Evolutionary conservation across 768 basidiomycete genomes (phyloP).

Genomic region (Sarcodon aspratus): DNA sequence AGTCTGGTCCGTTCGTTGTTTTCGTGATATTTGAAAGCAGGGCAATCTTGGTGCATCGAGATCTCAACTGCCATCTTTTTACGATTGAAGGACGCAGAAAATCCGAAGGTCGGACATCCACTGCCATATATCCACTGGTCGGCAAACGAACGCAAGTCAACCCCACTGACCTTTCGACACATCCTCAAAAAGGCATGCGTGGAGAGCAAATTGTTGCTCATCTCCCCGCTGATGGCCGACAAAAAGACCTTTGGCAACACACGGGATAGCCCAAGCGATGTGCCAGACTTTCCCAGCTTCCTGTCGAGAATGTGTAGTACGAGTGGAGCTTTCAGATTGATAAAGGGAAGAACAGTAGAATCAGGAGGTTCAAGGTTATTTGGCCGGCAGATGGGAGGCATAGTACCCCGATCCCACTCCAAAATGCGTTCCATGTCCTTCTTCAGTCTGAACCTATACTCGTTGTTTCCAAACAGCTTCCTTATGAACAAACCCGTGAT

Average conservation of each 20-base stretch:
- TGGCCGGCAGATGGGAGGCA: constrained; percentile 92
- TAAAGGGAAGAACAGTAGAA: constrained; percentile 64
- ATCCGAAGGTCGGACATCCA: constrained; percentile 86
- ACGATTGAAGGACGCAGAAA: constrained; percentile 87
- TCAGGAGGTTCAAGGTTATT: constrained; percentile 80
- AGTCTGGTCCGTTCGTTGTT: constrained; percentile 58
- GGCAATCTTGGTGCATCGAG: constrained; percentile 81
- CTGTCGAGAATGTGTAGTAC: constrained; percentile 94
- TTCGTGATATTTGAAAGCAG: constrained; percentile 57
- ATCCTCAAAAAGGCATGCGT: constrained; percentile 86
- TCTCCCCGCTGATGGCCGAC: constrained; percentile 85
- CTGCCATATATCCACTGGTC: constrained; percentile 99
- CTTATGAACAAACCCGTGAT: constrained; percentile 82
- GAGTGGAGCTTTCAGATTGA: constrained; percentile 93
- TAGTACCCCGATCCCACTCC: constrained; percentile 75
- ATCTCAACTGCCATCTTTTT: constrained; percentile 99
- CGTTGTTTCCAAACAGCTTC: constrained; percentile 89
- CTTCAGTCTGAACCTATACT: constrained; percentile 90
- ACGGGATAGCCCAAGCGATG: constrained; percentile 86
- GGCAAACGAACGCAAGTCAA: constrained; percentile 84
- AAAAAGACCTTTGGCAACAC: constrained; percentile 93
- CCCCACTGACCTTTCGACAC: constrained; percentile 88
- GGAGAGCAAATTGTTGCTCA: constrained; percentile 74
- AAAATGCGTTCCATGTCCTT: constrained; percentile 93
- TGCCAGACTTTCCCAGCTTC: constrained; percentile 88